Conservation (phyloP, 176 grass and related monocot species). For the Dendrocalamus sinicus region DNA sequence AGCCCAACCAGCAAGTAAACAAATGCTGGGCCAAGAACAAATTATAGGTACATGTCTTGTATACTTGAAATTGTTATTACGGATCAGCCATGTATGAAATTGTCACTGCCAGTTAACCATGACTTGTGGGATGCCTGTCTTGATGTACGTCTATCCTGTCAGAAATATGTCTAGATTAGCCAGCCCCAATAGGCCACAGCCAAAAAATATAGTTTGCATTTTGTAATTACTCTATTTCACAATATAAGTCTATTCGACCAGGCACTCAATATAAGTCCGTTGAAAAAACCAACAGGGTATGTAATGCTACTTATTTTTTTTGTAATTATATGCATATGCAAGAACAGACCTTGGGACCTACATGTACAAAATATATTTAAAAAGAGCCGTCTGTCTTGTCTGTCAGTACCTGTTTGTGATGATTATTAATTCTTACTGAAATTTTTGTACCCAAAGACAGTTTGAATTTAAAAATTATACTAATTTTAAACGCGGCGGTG, state of each 20-base stretch:
- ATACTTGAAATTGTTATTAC: constrained; percentile 3
- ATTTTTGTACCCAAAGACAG: not conserved
- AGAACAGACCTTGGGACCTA: constrained; percentile 9
- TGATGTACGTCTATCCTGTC: not conserved
- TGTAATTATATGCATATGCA: not conserved
- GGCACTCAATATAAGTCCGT: not conserved
- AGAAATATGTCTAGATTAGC: not conserved
- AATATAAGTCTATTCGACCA: constrained; percentile 14
- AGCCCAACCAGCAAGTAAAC: constrained; percentile 37
- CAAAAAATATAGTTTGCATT: not conserved
- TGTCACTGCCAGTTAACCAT: constrained; percentile 18
- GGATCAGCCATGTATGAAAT: not conserved
- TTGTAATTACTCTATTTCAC: not conserved
- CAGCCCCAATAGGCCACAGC: not conserved
- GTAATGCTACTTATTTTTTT: constrained; percentile 2
- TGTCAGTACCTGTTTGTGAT: constrained; percentile 6
- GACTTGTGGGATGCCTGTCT: not conserved
- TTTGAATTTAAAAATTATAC: constrained; percentile 21
- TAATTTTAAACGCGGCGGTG: not conserved
- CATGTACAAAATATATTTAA: not conserved
- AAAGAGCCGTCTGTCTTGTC: not conserved
- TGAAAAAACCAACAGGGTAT: constrained; percentile 25
- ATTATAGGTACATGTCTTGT: not conserved
- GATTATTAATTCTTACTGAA: not conserved
- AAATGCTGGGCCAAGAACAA: constrained; percentile 20